phyloP scores from a whole-genome alignment of 2,329 filamentous ascomycete genomes.

The Claviceps maximensis region DNA sequence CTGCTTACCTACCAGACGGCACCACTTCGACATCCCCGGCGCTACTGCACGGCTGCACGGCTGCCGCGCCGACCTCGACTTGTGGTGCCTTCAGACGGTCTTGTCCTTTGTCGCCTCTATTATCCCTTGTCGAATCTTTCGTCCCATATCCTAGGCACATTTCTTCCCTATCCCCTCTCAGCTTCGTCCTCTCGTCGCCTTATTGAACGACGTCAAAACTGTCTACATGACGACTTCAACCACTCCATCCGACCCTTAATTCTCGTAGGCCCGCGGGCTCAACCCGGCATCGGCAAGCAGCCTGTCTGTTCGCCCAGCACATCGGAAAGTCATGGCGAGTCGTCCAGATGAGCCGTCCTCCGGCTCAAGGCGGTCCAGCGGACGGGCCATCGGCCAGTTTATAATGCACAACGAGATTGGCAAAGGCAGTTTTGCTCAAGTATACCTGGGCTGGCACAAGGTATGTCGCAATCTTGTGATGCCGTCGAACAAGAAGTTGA shows the following conservation, averaged over 20 bases:
- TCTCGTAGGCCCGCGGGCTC: constrained; percentile 25
- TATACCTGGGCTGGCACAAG: constrained; percentile 77
- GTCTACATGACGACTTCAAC: constrained; percentile 28
- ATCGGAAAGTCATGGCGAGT: constrained; percentile 26
- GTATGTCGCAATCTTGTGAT: constrained; percentile 29
- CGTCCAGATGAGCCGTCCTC: constrained; percentile 24
- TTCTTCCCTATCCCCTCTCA: background rate
- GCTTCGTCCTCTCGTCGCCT: constrained; percentile 4
- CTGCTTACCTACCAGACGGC: constrained; percentile 8
- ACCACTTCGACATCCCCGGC: constrained; percentile 6
- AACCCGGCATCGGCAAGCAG: constrained; percentile 17
- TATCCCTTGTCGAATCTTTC: background rate
- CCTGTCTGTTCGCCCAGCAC: constrained; percentile 20
- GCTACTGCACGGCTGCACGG: background rate
- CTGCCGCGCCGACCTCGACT: constrained; percentile 11
- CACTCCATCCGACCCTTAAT: constrained; percentile 21
- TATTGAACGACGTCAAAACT: constrained; percentile 5
- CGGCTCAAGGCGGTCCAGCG: constrained; percentile 21
- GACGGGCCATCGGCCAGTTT: constrained; percentile 55
- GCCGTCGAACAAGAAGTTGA: background rate
- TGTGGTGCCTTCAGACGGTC: constrained; percentile 6
- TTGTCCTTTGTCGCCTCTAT: constrained; percentile 6
- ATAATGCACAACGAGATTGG: constrained; percentile 80
- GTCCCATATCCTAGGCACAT: background rate
- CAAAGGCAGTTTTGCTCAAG: constrained; percentile 93